Base-by-base conservation (phyloP, 345 rosid genomes). In the Salix viminalis region DNA sequence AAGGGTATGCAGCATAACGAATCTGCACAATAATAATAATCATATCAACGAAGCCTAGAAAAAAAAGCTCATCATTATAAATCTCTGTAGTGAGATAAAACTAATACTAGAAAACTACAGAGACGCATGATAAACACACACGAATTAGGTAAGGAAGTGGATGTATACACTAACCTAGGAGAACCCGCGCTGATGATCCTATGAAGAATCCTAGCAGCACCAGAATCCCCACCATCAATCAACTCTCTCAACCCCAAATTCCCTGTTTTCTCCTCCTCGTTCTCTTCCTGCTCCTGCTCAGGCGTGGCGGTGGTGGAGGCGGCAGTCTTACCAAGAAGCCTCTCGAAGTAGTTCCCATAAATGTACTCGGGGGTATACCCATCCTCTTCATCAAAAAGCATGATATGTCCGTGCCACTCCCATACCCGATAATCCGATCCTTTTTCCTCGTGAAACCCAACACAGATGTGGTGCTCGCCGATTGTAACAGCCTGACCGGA, bases 331-430 rank as follows among this genome's bases (percentile, higher is more conserved):
- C 81, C 89, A 71, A 80, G 89, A 89, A 93, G 84, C 82, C 95
- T 90, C 91, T 93, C 98, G 64, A 96, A 96, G 86, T 96, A 93
- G 82, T 96, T 93, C 58, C 99, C 99, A 54, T 96, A 96, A 13
- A 96, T 92, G 79, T 94, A 96, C 90, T 94, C 98, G 1, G 99
- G 97, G 0, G 86, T 82, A 21, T 88, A 94, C 46, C 97, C 99
- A 62, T 90, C 83, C 75, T 91, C 97, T 69, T 94, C 99, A 34
- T 94, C 98, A 68, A 92, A 93, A 78, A 93, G 69, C 98, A 96
- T 88, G 39, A 96, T 92, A 77, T 96, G 99, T 0, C 99, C 99
- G 46, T 96, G 99, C 99, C 99, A 96, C 87, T 96, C 99, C 99
- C 99, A 96, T 7, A 93, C 97, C 76, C 99, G 90, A 84, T 92